Evolutionary conservation across 805 yeast species (phyloP).

Genomic region (Kodamaea hsintzibuensis): DNA sequence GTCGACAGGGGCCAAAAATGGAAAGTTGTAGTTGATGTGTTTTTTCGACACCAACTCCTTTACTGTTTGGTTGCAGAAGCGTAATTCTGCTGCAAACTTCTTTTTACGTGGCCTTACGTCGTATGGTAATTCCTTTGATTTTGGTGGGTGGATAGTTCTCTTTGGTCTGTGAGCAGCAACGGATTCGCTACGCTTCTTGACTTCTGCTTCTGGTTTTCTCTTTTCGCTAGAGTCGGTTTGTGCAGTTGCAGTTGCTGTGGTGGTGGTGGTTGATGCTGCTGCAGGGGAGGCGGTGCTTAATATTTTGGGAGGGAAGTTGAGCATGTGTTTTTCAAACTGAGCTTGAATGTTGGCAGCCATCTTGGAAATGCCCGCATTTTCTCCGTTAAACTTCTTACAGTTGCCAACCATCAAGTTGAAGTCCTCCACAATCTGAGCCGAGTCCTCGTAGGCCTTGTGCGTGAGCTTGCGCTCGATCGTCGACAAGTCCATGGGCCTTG

Average conservation of each 20-base stretch:
- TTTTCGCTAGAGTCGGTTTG: not conserved
- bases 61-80: conserved; percentile 78
- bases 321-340: conserved; percentile 88
- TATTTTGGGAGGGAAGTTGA: conserved; percentile 76
- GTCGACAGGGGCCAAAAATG: conserved; percentile 92
- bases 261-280: conserved; percentile 13
- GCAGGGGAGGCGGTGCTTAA: conserved; percentile 16
- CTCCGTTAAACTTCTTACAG: conserved; percentile 85
- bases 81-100: conserved; percentile 85
- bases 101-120: conserved; percentile 90
- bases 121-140: conserved; percentile 88
- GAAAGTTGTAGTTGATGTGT: conserved; percentile 81
- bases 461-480: conserved; percentile 83
- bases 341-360: conserved; percentile 93
- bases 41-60: conserved; percentile 83
- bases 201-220: conserved; percentile 54
- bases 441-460: conserved; percentile 68
- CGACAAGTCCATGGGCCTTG: conserved; percentile 89
- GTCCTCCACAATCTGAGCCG: conserved; percentile 70
- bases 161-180: conserved; percentile 85
- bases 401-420: conserved; percentile 82
- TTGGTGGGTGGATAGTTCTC: conserved; percentile 95
- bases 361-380: conserved; percentile 75
- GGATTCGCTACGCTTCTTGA: conserved; percentile 58
- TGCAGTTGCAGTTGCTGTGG: conserved; percentile 25